Conservation (phyloP, 2,329 filamentous ascomycete species). For the Metarhizium guizhouense region DNA sequence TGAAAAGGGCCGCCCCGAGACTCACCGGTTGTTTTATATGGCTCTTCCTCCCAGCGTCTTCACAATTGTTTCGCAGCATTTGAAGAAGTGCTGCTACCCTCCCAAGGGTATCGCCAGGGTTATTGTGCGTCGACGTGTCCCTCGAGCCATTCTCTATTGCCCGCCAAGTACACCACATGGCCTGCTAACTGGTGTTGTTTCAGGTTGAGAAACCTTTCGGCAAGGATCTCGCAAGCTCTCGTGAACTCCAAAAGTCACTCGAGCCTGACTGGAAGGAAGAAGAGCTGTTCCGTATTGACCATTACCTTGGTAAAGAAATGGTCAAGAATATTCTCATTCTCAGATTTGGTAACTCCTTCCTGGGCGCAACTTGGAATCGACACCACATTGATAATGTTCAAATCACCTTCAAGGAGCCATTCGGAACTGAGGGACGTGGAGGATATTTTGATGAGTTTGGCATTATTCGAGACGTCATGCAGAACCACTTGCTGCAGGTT, state of each 20-base stretch:
- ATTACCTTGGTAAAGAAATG: slow-evolving; percentile 99
- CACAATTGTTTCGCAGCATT: slow-evolving; percentile 91
- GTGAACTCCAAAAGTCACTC: slow-evolving; percentile 88
- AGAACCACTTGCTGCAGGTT: slow-evolving; percentile 96
- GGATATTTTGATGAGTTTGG: slow-evolving; percentile 99
- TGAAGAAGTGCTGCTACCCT: slow-evolving; percentile 97
- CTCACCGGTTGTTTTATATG: slow-evolving; percentile 98
- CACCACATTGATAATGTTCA: slow-evolving; percentile 99
- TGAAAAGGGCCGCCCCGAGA: slow-evolving; percentile 73
- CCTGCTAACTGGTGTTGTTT: slow-evolving; percentile 2
- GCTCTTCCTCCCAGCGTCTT: slow-evolving; percentile 95
- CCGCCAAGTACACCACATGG: not conserved
- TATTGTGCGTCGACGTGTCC: slow-evolving; percentile 55
- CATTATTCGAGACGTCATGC: slow-evolving; percentile 99
- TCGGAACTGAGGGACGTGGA: slow-evolving; percentile 93
- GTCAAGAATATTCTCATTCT: slow-evolving; percentile 99
- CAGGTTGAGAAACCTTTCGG: slow-evolving; percentile 99
- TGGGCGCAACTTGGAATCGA: slow-evolving; percentile 96
- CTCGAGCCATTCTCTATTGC: slow-evolving; percentile 5
- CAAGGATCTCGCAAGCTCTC: slow-evolving; percentile 89
- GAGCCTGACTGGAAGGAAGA: slow-evolving; percentile 98
- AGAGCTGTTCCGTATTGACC: slow-evolving; percentile 97
- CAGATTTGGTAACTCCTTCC: slow-evolving; percentile 97
- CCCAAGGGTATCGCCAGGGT: slow-evolving; percentile 83
- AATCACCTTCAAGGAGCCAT: slow-evolving; percentile 99